A percentile compares a stretch with the other conserved stretches of the same genome.
These are phyloP conservation scores for Leishmania amazonensis DNA, from an alignment of 208 protist species.

Conservation along the genomic window DNA sequence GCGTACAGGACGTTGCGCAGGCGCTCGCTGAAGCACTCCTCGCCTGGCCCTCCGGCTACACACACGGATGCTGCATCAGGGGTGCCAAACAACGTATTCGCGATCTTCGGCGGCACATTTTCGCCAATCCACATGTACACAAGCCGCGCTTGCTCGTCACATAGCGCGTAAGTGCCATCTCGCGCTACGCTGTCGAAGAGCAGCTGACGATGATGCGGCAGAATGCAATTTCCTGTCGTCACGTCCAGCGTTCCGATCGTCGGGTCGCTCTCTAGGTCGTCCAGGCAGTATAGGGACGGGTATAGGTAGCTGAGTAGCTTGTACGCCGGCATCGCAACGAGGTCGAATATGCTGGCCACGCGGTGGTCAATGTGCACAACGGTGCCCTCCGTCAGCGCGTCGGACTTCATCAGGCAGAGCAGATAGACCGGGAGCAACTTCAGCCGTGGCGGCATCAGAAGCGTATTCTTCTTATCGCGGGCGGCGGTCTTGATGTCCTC, in stretches of 20 bases:
- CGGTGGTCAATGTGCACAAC: conserved; percentile 81
- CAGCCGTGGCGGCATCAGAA: conserved; percentile 93
- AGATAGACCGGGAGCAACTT: conserved; percentile 92
- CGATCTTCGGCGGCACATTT: conserved; percentile 45
- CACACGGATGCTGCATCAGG: conserved; percentile 55
- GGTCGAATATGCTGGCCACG: conserved; percentile 70
- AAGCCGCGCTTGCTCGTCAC: conserved; percentile 77
- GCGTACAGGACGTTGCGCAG: conserved; percentile 74
- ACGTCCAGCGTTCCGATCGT: conserved; percentile 48
- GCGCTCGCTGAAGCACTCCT: conserved; percentile 71
- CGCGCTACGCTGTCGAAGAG: conserved; percentile 70
- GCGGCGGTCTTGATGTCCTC: conserved; percentile 15
- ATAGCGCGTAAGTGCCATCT: conserved; percentile 82
- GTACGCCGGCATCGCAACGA: conserved; percentile 69
- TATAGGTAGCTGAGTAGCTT: conserved; percentile 83
- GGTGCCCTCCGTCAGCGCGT: conserved; percentile 79
- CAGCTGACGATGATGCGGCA: conserved; percentile 71
- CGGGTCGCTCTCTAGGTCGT: conserved; percentile 48
- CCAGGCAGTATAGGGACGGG: conserved; percentile 80
- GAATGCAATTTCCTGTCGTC: conserved; percentile 51
- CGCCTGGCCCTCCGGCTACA: conserved; percentile 41
- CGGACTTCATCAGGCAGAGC: conserved; percentile 82
- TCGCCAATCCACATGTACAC: conserved; percentile 91
- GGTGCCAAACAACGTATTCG: conserved; percentile 62
- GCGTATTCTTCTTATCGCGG: conserved; percentile 43